These are phyloP conservation scores for Umbilicus rupestris DNA, from an alignment of 164 flowering plant species.

Conservation along the genomic window DNA sequence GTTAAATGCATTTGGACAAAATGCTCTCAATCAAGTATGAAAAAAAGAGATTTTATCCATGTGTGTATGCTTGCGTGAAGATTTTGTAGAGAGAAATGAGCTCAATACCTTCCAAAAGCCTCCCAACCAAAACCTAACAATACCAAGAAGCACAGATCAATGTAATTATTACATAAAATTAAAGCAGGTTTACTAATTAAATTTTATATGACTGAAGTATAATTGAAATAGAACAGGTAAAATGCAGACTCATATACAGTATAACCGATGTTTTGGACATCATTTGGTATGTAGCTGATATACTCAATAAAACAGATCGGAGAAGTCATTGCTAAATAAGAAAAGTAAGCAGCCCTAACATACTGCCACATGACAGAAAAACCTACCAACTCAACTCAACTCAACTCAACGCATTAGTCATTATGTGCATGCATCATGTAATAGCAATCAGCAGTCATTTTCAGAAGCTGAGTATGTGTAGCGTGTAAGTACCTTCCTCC, in stretches of 20 bases:
- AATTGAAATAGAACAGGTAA: not conserved
- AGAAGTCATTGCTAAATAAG: too few relatives aligned
- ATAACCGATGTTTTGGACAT: not conserved
- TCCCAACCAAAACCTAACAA: conserved; percentile 87
- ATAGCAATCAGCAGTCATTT: not conserved
- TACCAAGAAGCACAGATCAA: conserved; percentile 12
- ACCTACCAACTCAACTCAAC: not conserved
- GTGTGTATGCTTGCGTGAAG: not conserved
- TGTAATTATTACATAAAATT: not conserved
- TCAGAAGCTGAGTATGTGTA: not conserved
- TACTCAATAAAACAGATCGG: too few relatives aligned
- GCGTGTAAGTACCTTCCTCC: conserved; percentile 67
- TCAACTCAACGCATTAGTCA: too few relatives aligned
- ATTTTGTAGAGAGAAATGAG: conserved; percentile 5
- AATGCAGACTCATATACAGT: not conserved
- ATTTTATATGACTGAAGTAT: not conserved
- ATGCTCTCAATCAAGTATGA: not conserved
- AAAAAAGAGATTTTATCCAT: not conserved
- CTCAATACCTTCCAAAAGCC: conserved; percentile 85
- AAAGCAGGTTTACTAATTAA: not conserved
- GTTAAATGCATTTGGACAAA: not conserved
- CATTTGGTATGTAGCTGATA: too few relatives aligned
- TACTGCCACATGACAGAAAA: not conserved
- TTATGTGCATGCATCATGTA: not conserved
- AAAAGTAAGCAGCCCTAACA: not conserved